A percentile compares a stretch with the other conserved stretches of the same genome.
Evolutionary conservation across 768 basidiomycete genomes (phyloP).

Genomic region (Gloeopeniophorella convolvens): DNA sequence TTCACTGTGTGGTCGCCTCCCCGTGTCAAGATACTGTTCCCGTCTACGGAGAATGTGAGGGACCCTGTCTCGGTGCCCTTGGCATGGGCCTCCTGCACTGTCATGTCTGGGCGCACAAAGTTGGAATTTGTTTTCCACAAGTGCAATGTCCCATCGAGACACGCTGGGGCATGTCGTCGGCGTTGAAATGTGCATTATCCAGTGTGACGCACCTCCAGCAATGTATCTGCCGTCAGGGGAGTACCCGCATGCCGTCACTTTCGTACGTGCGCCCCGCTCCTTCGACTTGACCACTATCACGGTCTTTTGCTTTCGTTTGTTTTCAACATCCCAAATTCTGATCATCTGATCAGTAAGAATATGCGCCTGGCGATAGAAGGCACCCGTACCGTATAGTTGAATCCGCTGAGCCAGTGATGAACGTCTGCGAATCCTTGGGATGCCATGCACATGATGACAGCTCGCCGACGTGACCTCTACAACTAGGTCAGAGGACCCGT

Average conservation of each 20-base stretch:
- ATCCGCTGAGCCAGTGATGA: constrained; percentile 93
- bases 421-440: constrained; percentile 74
- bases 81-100: constrained; percentile 79
- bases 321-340: constrained; percentile 93
- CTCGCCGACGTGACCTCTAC: constrained; percentile 91
- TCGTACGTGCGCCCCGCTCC: constrained; percentile 89
- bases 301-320: constrained; percentile 88
- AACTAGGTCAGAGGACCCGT: constrained; percentile 1
- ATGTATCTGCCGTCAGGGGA: constrained; percentile 87
- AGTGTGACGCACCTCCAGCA: constrained; percentile 64
- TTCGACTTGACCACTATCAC: constrained; percentile 97
- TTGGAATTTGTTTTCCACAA: constrained; percentile 92
- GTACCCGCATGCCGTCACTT: constrained; percentile 82
- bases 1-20: constrained; percentile 96
- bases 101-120: constrained; percentile 85
- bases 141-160: constrained; percentile 87
- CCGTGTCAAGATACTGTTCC: constrained; percentile 75
- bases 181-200: background rate
- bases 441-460: constrained; percentile 89
- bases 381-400: constrained; percentile 78
- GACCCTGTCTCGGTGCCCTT: constrained; percentile 87
- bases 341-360: constrained; percentile 3
- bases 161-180: constrained; percentile 43
- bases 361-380: background rate
- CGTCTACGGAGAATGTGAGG: constrained; percentile 84